A percentile compares a stretch with the other conserved stretches of the same genome.
Conservation (phyloP, 352 stramenopile species). For the Blastocystis sp. region DNA sequence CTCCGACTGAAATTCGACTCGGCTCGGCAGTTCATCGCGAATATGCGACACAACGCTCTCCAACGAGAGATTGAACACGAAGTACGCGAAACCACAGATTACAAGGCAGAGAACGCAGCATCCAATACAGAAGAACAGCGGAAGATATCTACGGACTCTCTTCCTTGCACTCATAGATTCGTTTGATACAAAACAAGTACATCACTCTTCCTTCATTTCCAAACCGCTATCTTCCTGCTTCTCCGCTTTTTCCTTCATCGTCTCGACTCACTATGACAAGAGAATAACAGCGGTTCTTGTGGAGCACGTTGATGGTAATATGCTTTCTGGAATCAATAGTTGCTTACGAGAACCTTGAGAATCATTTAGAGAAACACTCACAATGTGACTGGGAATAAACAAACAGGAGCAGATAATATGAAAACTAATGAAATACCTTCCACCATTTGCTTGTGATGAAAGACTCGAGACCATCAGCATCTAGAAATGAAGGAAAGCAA, state of each 20-base stretch:
- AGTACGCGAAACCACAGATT: neutral
- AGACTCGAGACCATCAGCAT: no score
- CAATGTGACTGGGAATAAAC: no score
- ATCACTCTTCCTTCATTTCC: neutral
- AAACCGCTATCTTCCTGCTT: neutral
- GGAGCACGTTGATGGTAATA: neutral
- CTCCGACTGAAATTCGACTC: neutral
- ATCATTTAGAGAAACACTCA: no score
- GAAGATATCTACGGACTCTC: neutral
- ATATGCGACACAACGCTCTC: neutral
- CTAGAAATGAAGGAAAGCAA: no score
- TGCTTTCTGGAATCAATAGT: no score
- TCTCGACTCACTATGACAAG: neutral
- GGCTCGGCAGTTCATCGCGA: neutral
- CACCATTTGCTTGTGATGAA: no score
- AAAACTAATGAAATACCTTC: no score
- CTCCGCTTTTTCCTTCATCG: neutral
- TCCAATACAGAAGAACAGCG: neutral
- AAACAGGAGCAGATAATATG: no score
- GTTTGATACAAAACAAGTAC: neutral
- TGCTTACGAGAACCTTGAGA: no score
- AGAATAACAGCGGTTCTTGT: neutral
- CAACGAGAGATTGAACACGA: neutral
- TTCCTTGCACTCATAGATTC: neutral
- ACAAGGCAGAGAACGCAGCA: neutral